These are phyloP conservation scores for Mycena vitilis DNA, from an alignment of 768 basidiomycete genomes.

Conservation along the genomic window DNA sequence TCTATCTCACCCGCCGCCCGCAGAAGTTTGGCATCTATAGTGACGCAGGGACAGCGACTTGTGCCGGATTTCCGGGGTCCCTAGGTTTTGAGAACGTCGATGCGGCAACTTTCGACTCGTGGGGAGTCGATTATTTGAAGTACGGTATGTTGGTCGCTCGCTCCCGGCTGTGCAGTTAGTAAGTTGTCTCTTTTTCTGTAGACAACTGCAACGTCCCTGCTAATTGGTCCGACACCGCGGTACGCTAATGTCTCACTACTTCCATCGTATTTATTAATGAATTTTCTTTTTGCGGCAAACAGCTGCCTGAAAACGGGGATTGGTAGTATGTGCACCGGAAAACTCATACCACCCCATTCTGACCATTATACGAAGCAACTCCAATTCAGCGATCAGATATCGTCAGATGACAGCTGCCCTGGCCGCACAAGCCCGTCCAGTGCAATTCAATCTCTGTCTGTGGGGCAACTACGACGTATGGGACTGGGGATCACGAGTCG, in stretches of 20 bases:
- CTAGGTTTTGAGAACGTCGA: slow-evolving; percentile 61
- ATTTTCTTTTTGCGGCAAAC: background rate
- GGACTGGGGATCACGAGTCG: slow-evolving; percentile 69
- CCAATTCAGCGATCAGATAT: slow-evolving; percentile 68
- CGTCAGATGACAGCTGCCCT: slow-evolving; percentile 67
- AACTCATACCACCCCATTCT: background rate
- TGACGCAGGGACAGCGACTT: slow-evolving; percentile 65
- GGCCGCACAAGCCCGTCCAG: slow-evolving; percentile 54
- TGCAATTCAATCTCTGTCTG: slow-evolving; percentile 63
- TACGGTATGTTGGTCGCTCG: slow-evolving; percentile 52
- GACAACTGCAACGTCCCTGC: slow-evolving; percentile 67
- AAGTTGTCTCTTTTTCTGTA: slow-evolving; percentile 30
- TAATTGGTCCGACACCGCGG: slow-evolving; percentile 59
- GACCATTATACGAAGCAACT: slow-evolving; percentile 51
- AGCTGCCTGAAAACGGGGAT: slow-evolving; percentile 53
- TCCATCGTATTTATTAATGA: slow-evolving; percentile 25
- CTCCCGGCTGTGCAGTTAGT: background rate
- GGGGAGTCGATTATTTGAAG: slow-evolving; percentile 71
- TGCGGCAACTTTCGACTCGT: slow-evolving; percentile 62
- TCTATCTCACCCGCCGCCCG: background rate
- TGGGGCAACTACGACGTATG: slow-evolving; percentile 67
- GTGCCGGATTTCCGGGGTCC: slow-evolving; percentile 68
- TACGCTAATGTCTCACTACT: background rate
- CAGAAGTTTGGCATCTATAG: slow-evolving; percentile 41
- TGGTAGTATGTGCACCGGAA: slow-evolving; percentile 57